Conservation (phyloP, 1,139 yeast species). For the Hansenula sp. region DNA sequence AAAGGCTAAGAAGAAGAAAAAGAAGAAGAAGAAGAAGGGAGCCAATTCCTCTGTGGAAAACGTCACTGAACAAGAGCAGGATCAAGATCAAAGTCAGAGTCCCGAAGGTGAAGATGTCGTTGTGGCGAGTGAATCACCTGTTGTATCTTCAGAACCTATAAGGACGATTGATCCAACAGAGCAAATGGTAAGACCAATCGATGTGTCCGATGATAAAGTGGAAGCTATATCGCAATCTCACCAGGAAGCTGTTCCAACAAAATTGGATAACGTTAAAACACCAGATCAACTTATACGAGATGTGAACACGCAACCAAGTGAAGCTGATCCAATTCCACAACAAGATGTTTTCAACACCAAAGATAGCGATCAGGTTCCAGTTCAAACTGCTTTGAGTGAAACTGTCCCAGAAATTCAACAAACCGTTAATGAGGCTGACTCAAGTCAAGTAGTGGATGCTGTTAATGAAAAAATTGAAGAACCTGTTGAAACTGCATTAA, state of each 20-base stretch:
- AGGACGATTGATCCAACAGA: background rate
- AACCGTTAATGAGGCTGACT: background rate
- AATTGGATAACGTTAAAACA: too few relatives aligned
- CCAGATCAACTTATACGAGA: too few relatives aligned
- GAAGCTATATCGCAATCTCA: too few relatives aligned
- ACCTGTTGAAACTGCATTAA: background rate
- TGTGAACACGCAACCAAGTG: background rate
- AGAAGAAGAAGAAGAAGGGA: constrained; percentile 5
- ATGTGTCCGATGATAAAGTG: too few relatives aligned
- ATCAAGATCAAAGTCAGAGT: too few relatives aligned
- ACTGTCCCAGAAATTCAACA: background rate
- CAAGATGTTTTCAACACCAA: too few relatives aligned
- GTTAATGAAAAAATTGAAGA: background rate
- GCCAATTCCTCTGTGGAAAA: background rate
- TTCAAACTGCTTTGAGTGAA: background rate
- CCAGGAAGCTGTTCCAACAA: too few relatives aligned
- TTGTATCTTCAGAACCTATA: background rate
- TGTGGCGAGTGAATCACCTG: background rate
- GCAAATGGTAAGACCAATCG: background rate
- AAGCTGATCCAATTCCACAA: background rate
- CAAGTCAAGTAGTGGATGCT: too few relatives aligned
- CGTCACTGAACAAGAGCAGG: background rate
- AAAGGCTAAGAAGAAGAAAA: constrained; percentile 9
- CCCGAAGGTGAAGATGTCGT: too few relatives aligned
- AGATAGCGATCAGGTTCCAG: background rate